Base-by-base conservation (phyloP, 306 rosid species). In the Vachellia pachyceras region DNA sequence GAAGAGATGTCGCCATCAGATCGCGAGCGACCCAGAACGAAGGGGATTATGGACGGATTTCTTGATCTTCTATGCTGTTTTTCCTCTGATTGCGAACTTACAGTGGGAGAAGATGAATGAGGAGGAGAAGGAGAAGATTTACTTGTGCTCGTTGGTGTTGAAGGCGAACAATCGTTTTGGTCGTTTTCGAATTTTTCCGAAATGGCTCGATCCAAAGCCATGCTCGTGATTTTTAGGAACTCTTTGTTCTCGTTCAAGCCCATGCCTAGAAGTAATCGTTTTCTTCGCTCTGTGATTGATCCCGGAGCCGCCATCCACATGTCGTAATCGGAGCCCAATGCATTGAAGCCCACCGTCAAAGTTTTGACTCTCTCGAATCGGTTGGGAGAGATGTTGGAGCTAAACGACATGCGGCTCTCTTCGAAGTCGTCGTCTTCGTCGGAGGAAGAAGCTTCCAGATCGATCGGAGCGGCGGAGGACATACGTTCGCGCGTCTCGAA, bases 271-370 rank as follows among this genome's bases (percentile, higher is more conserved):
- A 93, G 86, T 66, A 93, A 82, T 2, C 88, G 82, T 64, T 81
- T 84, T 2, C 96, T 79, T 2, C 97, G 84, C 7, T 89, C 94
- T 0, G 49, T 77, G 71, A 91, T 90, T 20, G 94, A 88, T 0
- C 83, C 84, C 0, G 94, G 97, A 5, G 89, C 33, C 0, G 82
- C 84, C 89, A 89, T 89, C 97, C 97, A 93, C n/a, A 91, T 25
- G 40, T 83, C 87, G 17, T 93, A 93, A 20, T 91, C 82, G 73
- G 72, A 5, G 3, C 46, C 20, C 5, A 12, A 3, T 18, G 44
- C 5, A 35, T 25, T 1, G 3, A 23, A n/a, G 3, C 11, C 4
- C 2, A 22, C 2, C 4, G 22, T 17, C 6, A 45, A 5, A 22
- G 89, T 71, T 29, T 88, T 92, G 41, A 58, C 78, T 6, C 61